A percentile compares a stretch with the other conserved stretches of the same genome.
Evolutionary conservation across 345 rosid genomes (phyloP).

Genomic region (Hypericum androsaemum): DNA sequence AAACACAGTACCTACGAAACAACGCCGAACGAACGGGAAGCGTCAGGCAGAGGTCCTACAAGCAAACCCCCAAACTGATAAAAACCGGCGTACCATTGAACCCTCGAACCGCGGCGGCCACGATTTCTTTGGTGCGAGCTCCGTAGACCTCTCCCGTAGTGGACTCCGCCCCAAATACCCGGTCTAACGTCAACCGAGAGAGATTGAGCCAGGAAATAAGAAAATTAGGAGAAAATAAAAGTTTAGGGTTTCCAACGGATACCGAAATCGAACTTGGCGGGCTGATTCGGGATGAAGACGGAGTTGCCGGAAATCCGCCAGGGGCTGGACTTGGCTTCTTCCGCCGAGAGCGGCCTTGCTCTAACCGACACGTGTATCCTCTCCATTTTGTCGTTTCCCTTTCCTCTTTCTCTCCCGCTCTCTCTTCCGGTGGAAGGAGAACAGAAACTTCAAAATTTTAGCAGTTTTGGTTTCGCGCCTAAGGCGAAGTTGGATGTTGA

Average conservation of each 20-base stretch:
- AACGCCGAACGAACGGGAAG: too few species aligned
- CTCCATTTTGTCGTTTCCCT: slow-evolving; percentile 49
- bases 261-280: slow-evolving; percentile 72
- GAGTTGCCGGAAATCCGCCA: slow-evolving; percentile 71
- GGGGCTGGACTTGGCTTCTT: slow-evolving; percentile 68
- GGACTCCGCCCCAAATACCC: slow-evolving; percentile 54
- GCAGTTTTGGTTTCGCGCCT: too few species aligned
- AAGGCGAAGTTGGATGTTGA: too few species aligned
- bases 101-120: slow-evolving; percentile 77
- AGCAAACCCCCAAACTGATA: neutral
- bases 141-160: slow-evolving; percentile 56
- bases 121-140: slow-evolving; percentile 68
- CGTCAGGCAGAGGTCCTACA: too few species aligned
- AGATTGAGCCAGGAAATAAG: too few species aligned
- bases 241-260: neutral
- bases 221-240: neutral
- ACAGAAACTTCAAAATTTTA: too few species aligned
- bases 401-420: too few species aligned
- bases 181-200: slow-evolving; percentile 27
- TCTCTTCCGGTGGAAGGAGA: too few species aligned
- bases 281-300: slow-evolving; percentile 45
- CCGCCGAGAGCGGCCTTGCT: slow-evolving; percentile 65
- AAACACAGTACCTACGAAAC: slow-evolving; percentile 66
- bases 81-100: slow-evolving; percentile 54
- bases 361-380: slow-evolving; percentile 76